phyloP scores from a whole-genome alignment of 129 eudicot species.

The Helianthus tuberosus region DNA sequence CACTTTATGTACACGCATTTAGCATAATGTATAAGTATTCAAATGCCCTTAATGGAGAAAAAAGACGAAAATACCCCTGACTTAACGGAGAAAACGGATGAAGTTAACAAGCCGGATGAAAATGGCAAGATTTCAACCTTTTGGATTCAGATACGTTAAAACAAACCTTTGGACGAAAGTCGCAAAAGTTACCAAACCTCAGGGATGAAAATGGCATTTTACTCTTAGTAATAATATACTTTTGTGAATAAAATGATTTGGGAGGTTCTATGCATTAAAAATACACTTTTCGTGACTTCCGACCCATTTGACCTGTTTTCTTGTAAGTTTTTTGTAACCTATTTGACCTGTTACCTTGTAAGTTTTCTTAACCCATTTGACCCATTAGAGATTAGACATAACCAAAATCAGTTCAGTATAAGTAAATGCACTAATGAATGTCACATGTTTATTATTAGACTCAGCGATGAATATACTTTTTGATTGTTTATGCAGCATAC shows the following conservation, averaged over 20 bases:
- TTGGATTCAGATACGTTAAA: too few relatives aligned
- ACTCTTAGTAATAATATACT: neutral
- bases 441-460: neutral
- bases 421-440: neutral
- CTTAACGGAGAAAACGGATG: too few relatives aligned
- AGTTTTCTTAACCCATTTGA: neutral
- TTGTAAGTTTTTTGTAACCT: too few relatives aligned
- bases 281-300: neutral
- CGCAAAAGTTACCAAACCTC: too few relatives aligned
- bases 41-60: too few relatives aligned
- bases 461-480: neutral
- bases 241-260: neutral
- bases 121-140: too few relatives aligned
- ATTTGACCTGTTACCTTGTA: neutral
- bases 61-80: too few relatives aligned
- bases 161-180: too few relatives aligned
- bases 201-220: too few relatives aligned
- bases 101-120: too few relatives aligned
- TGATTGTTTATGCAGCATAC: conserved; percentile 54
- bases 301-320: neutral
- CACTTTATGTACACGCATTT: too few relatives aligned
- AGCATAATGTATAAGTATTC: too few relatives aligned
- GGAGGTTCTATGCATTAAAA: neutral
- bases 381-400: neutral
- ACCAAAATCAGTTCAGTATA: neutral